Conservation (phyloP, 306 rosid species). For the Carpinus fangiana region DNA sequence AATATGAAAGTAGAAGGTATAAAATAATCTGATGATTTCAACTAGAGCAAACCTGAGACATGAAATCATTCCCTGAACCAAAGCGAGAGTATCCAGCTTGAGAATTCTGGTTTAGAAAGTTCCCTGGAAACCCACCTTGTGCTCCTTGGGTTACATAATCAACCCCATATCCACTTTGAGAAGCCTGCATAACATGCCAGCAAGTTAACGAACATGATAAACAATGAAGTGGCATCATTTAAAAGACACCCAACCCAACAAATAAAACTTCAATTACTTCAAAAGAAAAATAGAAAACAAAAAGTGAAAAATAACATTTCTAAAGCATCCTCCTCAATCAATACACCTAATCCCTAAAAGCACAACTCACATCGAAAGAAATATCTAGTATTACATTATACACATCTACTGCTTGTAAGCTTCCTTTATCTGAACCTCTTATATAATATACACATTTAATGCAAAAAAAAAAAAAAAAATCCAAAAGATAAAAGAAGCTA, state of each 20-base stretch:
- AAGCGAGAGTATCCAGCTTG: slow-evolving; percentile 97
- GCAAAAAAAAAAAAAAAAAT: neutral
- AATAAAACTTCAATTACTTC: neutral
- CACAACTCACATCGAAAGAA: neutral
- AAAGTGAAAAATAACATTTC: neutral
- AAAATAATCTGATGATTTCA: neutral
- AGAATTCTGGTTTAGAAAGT: slow-evolving; percentile 84
- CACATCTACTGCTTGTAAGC: neutral
- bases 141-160: slow-evolving; percentile 94
- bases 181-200: slow-evolving; percentile 54
- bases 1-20: neutral
- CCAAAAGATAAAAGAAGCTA: neutral
- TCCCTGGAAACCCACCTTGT: slow-evolving; percentile 95
- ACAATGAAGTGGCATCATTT: neutral
- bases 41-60: slow-evolving; percentile 81
- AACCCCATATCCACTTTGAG: slow-evolving; percentile 93
- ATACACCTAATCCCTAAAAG: neutral
- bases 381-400: neutral
- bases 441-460: neutral
- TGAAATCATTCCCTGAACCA: slow-evolving; percentile 90
- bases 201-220: slow-evolving; percentile 5
- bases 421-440: neutral
- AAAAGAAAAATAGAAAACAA: neutral
- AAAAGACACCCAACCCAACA: neutral
- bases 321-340: neutral